phyloP scores from a whole-genome alignment of 805 yeast genomes.

The Tetrapisispora namnaoensis region DNA sequence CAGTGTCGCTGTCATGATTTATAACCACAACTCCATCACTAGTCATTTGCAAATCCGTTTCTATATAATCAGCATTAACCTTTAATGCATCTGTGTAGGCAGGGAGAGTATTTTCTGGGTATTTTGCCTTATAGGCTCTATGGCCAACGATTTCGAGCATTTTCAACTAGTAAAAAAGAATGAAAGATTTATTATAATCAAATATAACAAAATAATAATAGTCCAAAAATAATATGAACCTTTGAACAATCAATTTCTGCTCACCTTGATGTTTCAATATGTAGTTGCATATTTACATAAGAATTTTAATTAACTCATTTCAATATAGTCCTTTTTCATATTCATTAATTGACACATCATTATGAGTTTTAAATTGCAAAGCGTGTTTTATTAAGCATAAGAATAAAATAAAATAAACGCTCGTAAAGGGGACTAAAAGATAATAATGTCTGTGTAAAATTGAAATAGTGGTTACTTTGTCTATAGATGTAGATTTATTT shows the following conservation, averaged over 20 bases:
- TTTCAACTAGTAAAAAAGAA: neutral
- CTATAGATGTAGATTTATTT: too few relatives aligned
- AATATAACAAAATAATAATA: neutral
- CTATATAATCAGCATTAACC: constrained; percentile 38
- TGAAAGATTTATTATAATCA: neutral
- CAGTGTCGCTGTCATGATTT: constrained; percentile 44
- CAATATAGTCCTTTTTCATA: too few relatives aligned
- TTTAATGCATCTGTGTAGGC: constrained; percentile 41
- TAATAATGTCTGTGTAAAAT: too few relatives aligned
- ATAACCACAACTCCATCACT: constrained; percentile 44
- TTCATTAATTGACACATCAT: neutral
- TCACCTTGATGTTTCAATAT: too few relatives aligned
- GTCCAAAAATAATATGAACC: too few relatives aligned
- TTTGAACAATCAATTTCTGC: too few relatives aligned
- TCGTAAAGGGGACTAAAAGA: too few relatives aligned
- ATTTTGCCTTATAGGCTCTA: constrained; percentile 29
- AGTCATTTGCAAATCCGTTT: constrained; percentile 48
- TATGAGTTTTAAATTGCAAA: neutral
- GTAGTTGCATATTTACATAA: too few relatives aligned
- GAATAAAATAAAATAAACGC: too few relatives aligned
- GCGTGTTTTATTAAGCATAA: neutral
- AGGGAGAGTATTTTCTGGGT: constrained; percentile 38
- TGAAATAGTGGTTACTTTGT: too few relatives aligned
- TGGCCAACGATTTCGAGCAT: constrained; percentile 24
- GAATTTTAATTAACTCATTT: too few relatives aligned